Conservation (phyloP, 768 basidiomycete genomes). For the Rhodotorula diobovata region DNA sequence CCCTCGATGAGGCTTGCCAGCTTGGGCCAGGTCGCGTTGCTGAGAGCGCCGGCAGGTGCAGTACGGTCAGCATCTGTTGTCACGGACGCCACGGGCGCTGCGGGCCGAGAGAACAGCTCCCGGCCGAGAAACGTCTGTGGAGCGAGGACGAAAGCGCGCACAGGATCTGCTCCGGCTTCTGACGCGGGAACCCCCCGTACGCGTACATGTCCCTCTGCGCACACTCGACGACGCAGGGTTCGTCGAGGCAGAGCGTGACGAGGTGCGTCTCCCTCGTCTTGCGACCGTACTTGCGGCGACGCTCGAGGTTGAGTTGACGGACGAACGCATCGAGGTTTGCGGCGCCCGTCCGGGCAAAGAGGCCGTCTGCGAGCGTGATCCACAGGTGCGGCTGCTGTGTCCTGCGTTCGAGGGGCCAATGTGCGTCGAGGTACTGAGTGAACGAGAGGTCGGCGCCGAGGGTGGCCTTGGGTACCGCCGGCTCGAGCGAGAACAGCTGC, state of each 20-base stretch:
- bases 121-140: too few species aligned
- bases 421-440: slow-evolving; percentile 20
- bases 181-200: not conserved
- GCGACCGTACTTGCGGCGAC: not conserved
- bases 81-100: too few species aligned
- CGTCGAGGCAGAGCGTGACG: slow-evolving; percentile 29
- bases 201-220: not conserved
- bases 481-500: not conserved
- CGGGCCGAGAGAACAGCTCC: too few species aligned
- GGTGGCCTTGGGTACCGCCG: not conserved
- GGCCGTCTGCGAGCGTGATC: slow-evolving; percentile 25
- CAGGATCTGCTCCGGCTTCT: slow-evolving; percentile 9
- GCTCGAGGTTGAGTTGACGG: slow-evolving; percentile 22
- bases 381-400: slow-evolving; percentile 20
- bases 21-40: slow-evolving; percentile 31
- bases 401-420: not conserved
- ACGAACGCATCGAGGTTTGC: slow-evolving; percentile 18
- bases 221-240: slow-evolving; percentile 5
- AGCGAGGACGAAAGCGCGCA: slow-evolving; percentile 15
- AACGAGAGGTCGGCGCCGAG: slow-evolving; percentile 4
- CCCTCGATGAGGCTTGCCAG: slow-evolving; percentile 27
- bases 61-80: not conserved
- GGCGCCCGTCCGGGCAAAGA: slow-evolving; percentile 14
- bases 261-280: slow-evolving; percentile 13
- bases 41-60: too few species aligned